A percentile compares a stretch with the other conserved stretches of the same genome.
These are phyloP conservation scores for Pichia inconspicua DNA, from an alignment of 1,139 yeast genomes.

Conservation along the genomic window DNA sequence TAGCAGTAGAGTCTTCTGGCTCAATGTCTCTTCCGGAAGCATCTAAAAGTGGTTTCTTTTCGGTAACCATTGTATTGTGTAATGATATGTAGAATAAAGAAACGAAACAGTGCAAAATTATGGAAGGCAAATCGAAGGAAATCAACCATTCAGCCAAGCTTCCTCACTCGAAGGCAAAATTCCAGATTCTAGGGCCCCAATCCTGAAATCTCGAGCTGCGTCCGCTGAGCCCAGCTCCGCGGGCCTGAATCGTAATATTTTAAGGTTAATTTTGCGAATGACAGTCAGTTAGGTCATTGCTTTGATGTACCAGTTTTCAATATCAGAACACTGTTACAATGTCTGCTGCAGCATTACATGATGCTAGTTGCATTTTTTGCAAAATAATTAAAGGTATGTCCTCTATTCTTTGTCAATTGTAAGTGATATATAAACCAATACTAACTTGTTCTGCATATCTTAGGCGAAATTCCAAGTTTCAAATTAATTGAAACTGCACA, in stretches of 20 bases:
- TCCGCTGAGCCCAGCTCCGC: neutral
- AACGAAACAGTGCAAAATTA: neutral
- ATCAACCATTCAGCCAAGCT: neutral
- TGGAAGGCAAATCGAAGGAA: conserved; percentile 1
- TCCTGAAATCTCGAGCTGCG: no score
- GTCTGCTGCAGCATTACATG: conserved; percentile 26
- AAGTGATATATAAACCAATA: conserved; percentile 22
- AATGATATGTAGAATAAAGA: neutral
- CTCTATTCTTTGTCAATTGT: neutral
- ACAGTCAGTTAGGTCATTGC: no score
- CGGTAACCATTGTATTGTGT: conserved; percentile 13
- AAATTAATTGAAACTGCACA: conserved; percentile 77
- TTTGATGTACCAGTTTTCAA: no score
- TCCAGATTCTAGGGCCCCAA: no score
- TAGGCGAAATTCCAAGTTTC: conserved; percentile 80
- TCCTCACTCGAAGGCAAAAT: neutral
- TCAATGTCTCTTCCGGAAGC: conserved; percentile 28
- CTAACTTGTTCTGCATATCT: neutral
- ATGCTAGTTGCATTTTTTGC: conserved; percentile 77
- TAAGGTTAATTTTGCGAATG: no score
- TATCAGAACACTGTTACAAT: conserved; percentile 11
- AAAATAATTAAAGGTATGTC: conserved; percentile 72
- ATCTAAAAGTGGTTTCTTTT: conserved; percentile 29
- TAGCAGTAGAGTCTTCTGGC: conserved; percentile 77
- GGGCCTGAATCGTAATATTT: no score